Evolutionary conservation across 306 rosid species (phyloP), one percentile per base, ranked within the genome.

Genomic region (Myrica gale): DNA sequence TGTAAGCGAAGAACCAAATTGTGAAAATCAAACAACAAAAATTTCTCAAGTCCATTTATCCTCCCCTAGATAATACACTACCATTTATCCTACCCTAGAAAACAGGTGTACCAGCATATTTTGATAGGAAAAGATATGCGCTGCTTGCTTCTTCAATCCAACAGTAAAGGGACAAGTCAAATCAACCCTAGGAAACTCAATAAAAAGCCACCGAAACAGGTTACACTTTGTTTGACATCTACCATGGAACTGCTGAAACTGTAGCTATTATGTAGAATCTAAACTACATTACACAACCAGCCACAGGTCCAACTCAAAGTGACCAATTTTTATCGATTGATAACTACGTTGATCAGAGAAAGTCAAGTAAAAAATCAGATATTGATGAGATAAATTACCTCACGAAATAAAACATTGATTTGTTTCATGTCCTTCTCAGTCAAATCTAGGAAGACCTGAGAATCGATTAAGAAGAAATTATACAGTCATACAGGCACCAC

Each of bases 371-470:
- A 16, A 65, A 8, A 15, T 11, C 26, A 12, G 20, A 13, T 0
- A 71, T 26, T 50, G 67, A 69, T 75, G 57, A 61, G 66, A 69
- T 26, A 56, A 72, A 76, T 80, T 87, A 92, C 98, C 98, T 95
- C 98, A 47, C 88, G 85, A 65, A 95, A 92, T 75, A 95, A 82
- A 75, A 88, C 83, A 69, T 84, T 95, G 67, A 95, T 86, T 89
- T 88, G 89, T 81, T 85, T 90, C 92, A 92, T 88, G 84, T 92
- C 98, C 92, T 92, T 95, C 79, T 90, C 96, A 46, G 93, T 81
- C 90, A 95, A 85, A 65, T 95, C 93, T 72, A 90, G 87, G 83
- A 95, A 92, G 72, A 95, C 91, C 98, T 95, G 84, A 67, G 65
- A 84, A 78, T 68, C 80, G 75, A 78, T 70, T 8, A 20, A 42